phyloP scores from a whole-genome alignment of 371 early-diverging fungal genomes.

The Syncephalastrum contaminatum region DNA sequence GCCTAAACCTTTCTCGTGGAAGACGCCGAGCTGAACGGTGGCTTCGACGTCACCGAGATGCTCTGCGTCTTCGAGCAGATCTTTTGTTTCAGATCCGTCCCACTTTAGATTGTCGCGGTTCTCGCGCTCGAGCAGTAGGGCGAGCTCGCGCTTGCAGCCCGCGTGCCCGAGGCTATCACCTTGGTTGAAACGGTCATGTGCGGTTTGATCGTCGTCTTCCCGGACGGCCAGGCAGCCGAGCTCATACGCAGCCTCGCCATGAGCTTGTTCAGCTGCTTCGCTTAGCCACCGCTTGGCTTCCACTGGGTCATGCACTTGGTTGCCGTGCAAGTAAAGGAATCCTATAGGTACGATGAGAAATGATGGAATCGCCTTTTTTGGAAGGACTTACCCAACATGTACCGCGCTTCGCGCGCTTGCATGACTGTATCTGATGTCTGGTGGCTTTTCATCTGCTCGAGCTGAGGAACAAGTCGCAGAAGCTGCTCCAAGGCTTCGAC shows the following conservation, averaged over 20 bases:
- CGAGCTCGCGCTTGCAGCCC: conserved; percentile 25
- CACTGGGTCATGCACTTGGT: background rate
- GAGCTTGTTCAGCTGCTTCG: conserved; percentile 22
- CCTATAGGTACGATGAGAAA: conserved; percentile 11
- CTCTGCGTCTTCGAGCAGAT: conserved; percentile 19
- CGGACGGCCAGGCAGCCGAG: conserved; percentile 18
- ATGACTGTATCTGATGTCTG: conserved; percentile 24
- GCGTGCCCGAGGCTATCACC: conserved; percentile 16
- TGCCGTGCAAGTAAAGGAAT: conserved; percentile 16
- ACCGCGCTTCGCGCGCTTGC: conserved; percentile 35
- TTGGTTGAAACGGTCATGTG: conserved; percentile 13
- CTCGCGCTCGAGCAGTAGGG: conserved; percentile 11
- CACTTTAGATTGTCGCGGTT: conserved; percentile 5
- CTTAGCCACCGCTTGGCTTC: conserved; percentile 16
- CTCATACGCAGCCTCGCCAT: conserved; percentile 16
- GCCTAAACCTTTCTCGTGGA: conserved; percentile 13
- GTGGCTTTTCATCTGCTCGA: conserved; percentile 23
- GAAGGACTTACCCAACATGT: conserved; percentile 23
- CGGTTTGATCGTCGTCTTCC: conserved; percentile 13
- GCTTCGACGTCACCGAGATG: conserved; percentile 22
- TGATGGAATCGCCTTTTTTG: no score
- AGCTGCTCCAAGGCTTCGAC: conserved; percentile 14
- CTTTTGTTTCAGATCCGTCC: conserved; percentile 11
- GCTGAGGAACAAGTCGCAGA: conserved; percentile 13
- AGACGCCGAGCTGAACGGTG: conserved; percentile 12